phyloP scores from a whole-genome alignment of 495 filamentous ascomycete genomes.

The Penicillium dipodomyicola region DNA sequence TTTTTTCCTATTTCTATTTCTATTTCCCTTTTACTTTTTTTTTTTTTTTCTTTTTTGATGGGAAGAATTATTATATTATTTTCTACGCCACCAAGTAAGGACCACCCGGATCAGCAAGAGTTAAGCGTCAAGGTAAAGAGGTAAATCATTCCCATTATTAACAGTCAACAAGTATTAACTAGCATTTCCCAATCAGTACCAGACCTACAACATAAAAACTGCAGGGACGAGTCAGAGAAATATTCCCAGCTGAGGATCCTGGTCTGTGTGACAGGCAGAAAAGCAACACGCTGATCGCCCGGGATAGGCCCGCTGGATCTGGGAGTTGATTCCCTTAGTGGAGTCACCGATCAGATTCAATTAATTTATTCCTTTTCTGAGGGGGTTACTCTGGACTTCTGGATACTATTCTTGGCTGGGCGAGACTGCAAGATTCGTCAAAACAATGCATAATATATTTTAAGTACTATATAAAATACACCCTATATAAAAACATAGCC shows the following conservation, averaged over 20 bases:
- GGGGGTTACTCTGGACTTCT: slow-evolving; percentile 9
- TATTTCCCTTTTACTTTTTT: not conserved
- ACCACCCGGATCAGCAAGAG: slow-evolving; percentile 10
- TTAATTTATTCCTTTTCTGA: slow-evolving; percentile 1
- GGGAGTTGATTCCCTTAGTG: slow-evolving; percentile 10
- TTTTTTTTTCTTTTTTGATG: not conserved
- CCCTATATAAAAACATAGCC: not conserved
- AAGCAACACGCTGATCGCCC: slow-evolving; percentile 28
- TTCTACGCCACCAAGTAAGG: slow-evolving; percentile 31
- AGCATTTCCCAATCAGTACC: slow-evolving; percentile 2
- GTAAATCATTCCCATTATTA: slow-evolving; percentile 2
- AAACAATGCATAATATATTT: not conserved
- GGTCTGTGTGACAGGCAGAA: slow-evolving; percentile 28
- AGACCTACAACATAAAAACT: slow-evolving; percentile 7
- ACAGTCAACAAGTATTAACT: not conserved
- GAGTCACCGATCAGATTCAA: slow-evolving; percentile 18
- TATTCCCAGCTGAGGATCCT: slow-evolving; percentile 28
- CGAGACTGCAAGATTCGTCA: not conserved
- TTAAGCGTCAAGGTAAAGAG: slow-evolving; percentile 3
- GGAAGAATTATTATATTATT: not conserved
- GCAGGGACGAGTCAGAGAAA: slow-evolving; percentile 14
- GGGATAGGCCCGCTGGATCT: slow-evolving; percentile 25
- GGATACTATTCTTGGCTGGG: slow-evolving; percentile 5
- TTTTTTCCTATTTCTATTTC: no score
- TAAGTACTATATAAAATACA: not conserved